Base-by-base conservation (phyloP, 2,329 filamentous ascomycete genomes). In the Fusarium paranaense region DNA sequence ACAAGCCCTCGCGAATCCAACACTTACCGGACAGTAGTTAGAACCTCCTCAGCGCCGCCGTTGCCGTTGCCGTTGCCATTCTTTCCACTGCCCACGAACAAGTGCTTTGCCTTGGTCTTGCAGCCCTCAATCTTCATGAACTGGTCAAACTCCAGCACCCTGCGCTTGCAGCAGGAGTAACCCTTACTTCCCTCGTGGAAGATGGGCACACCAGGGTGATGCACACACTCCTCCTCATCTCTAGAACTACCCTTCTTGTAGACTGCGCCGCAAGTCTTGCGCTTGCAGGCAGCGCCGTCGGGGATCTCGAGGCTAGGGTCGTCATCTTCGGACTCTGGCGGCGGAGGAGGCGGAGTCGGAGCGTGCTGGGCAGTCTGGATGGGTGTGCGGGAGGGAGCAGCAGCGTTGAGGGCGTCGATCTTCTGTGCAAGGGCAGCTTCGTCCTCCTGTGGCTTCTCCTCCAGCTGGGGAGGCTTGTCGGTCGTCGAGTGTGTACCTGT, bases 181-280 rank as follows among this genome's bases (percentile, higher is more conserved):
- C 97, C 97, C 86, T 99, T 99, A 85, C 94, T 97, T 38, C 97
- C 97, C 86, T 99, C 97, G 82, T 99, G 97, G 85, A 99, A 99
- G 76, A 99, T 92, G 27, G 97, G 94, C 25, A 89, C 90, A 6
- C 97, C 97, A 0, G 97, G 95, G 83, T 99, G 97, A 80, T 97
- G 92, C 56, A 94, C 88, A 81, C 97, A 99, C 70, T 90, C 87
- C 86, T 98, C 95, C 1, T 87, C 89, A 35, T 93, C 90, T 74
- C 94, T 86, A 37, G 85, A 83, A 50, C 86, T 81, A 0, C 89
- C 89, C 71, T 89, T 89, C 65, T 87, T 88, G 83, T 95, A 97
- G 45, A 85, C 87, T 18, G 85, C 85, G 13, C 90, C 91, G 81
- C 97, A 99, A 5, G 89, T 92, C 80, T 90, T 91, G 76, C 97